Conservation (phyloP, 2,329 filamentous ascomycete species). For the Volutella citrinella region DNA sequence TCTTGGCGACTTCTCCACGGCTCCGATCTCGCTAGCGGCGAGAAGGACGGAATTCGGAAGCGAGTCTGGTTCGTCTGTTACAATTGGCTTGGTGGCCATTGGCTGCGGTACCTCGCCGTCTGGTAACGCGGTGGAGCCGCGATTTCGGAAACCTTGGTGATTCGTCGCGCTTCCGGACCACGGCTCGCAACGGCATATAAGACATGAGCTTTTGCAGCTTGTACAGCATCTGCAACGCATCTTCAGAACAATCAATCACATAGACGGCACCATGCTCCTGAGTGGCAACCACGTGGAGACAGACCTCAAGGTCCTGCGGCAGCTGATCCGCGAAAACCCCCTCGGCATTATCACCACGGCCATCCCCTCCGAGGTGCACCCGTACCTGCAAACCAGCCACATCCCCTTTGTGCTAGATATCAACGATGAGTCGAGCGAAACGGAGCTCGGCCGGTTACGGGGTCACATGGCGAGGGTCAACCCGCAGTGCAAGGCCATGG, state of each 20-base stretch:
- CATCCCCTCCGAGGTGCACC: constrained; percentile 46
- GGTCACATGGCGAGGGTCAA: constrained; percentile 63
- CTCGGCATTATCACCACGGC: constrained; percentile 63
- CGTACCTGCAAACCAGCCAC: constrained; percentile 56
- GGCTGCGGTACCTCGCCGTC: too few relatives aligned
- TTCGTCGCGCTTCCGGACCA: too few relatives aligned
- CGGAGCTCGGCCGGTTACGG: constrained; percentile 45
- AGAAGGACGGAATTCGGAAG: too few relatives aligned
- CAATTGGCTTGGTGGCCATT: too few relatives aligned
- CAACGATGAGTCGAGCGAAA: constrained; percentile 36
- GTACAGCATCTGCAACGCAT: too few relatives aligned
- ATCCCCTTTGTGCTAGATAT: constrained; percentile 59
- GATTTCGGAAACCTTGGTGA: too few relatives aligned
- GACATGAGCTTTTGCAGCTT: too few relatives aligned
- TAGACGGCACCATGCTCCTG: constrained; percentile 52
- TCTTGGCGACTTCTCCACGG: too few relatives aligned
- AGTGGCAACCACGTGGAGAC: constrained; percentile 51
- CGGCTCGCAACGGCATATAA: too few relatives aligned
- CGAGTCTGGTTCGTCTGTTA: too few relatives aligned
- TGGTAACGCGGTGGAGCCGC: too few relatives aligned
- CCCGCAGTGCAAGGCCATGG: constrained; percentile 60
- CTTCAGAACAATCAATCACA: not conserved
- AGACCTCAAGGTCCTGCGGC: constrained; percentile 45
- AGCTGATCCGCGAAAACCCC: constrained; percentile 57
- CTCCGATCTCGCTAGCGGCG: too few relatives aligned